Percentiles rank a stretch among this genome's conserved stretches.
Evolutionary conservation across 2,329 filamentous ascomycete species (phyloP).

Genomic region (Didymella glomerata): DNA sequence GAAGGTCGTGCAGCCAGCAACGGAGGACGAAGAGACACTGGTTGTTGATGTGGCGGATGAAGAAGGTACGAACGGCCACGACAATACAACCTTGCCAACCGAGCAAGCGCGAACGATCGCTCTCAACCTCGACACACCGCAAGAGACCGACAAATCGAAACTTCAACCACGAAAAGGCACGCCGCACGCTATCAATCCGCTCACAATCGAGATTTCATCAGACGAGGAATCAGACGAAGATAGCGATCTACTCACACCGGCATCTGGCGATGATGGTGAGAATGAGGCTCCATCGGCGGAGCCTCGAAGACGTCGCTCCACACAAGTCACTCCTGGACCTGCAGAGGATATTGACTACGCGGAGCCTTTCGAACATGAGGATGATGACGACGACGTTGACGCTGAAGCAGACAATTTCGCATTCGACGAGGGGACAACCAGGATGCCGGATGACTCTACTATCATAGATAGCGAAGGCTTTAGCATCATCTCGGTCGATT

Average conservation of each 20-base stretch:
- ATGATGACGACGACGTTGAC: conserved; percentile 32
- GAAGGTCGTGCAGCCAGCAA: conserved; percentile 39
- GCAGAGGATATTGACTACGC: conserved; percentile 3
- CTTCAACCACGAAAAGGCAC: conserved; percentile 40
- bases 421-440: conserved; percentile 44
- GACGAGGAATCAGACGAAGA: conserved; percentile 37
- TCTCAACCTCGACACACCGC: conserved; percentile 15
- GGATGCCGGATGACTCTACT: conserved; percentile 55
- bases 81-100: conserved; percentile 19
- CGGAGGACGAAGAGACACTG: conserved; percentile 29
- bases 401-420: conserved; percentile 36
- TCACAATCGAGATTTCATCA: conserved; percentile 26
- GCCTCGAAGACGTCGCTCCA: not conserved
- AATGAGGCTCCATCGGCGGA: conserved; percentile 10
- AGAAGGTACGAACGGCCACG: not conserved
- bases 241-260: conserved; percentile 37
- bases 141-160: conserved; percentile 19
- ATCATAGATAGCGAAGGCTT: conserved; percentile 60
- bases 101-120: conserved; percentile 13
- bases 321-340: not conserved
- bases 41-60: conserved; percentile 13
- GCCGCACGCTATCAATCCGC: conserved; percentile 35
- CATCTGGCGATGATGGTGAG: conserved; percentile 38
- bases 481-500: conserved; percentile 61
- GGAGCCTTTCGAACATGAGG: conserved; percentile 23